These are phyloP conservation scores for Castanea crenata DNA, from an alignment of 306 rosid species.

Conservation along the genomic window DNA sequence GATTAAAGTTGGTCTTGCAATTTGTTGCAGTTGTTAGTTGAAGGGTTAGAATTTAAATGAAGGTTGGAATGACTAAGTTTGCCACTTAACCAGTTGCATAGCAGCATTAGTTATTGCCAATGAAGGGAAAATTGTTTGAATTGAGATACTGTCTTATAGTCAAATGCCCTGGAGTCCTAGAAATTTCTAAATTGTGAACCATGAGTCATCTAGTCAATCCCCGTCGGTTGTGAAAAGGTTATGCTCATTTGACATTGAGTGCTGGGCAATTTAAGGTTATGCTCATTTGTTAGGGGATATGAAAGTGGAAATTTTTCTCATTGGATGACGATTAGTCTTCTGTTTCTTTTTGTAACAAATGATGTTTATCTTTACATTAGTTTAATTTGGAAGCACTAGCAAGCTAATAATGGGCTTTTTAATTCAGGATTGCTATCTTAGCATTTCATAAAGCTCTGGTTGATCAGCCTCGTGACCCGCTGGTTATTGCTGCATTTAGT, in stretches of 20 bases:
- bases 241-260: background rate
- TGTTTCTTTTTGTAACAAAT: background rate
- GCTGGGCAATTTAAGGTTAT: background rate
- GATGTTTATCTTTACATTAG: background rate
- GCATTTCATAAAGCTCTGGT: conserved; percentile 45
- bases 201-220: background rate
- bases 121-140: no score
- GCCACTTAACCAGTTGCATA: background rate
- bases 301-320: background rate
- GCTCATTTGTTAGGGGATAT: background rate
- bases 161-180: background rate
- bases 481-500: conserved; percentile 41
- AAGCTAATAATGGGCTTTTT: conserved; percentile 2
- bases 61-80: background rate
- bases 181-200: background rate
- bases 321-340: background rate
- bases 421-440: conserved; percentile 40
- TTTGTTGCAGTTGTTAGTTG: background rate
- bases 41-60: background rate
- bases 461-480: conserved; percentile 39
- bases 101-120: no score
- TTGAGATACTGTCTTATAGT: no score
- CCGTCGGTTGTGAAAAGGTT: background rate
- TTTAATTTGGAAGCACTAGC: background rate
- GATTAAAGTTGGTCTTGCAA: background rate